phyloP scores from a whole-genome alignment of 441 rosid species.

The Croton setiger region DNA sequence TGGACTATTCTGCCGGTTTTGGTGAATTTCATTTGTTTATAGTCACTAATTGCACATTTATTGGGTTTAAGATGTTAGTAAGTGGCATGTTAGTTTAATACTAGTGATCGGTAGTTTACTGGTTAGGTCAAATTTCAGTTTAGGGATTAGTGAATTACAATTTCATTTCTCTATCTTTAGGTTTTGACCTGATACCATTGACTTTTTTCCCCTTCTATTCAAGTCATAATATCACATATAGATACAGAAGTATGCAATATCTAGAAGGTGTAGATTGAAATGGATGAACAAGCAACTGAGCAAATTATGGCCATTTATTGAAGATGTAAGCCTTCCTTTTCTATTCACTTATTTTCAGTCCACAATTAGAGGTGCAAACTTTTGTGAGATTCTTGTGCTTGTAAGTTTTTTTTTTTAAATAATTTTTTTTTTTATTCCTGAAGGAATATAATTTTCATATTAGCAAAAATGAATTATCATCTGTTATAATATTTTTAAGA shows the following conservation, averaged over 20 bases:
- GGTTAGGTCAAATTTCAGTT: not conserved
- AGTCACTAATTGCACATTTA: not conserved
- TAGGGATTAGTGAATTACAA: not conserved
- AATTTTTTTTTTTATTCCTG: not conserved
- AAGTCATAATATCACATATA: not conserved
- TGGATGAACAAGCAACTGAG: constrained; percentile 92
- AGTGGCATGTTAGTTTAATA: not conserved
- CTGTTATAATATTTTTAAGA: too few relatives aligned
- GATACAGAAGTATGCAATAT: not conserved
- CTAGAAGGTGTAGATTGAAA: constrained; percentile 20
- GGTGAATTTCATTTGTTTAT: not conserved
- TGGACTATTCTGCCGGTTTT: not conserved
- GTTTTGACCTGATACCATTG: not conserved
- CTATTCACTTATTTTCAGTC: constrained; percentile 2
- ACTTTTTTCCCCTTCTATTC: not conserved
- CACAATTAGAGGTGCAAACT: constrained; percentile 11
- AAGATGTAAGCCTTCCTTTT: constrained; percentile 57
- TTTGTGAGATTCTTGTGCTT: not conserved
- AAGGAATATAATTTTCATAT: not conserved
- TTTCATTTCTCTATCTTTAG: not conserved
- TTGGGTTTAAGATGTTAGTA: not conserved
- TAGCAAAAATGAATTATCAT: not conserved
- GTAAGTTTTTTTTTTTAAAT: too few relatives aligned
- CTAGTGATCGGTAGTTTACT: not conserved
- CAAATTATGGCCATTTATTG: constrained; percentile 94